A percentile compares a stretch with the other conserved stretches of the same genome.
Conservation (phyloP, 208 protist species). For the Trichomonas tenax region DNA sequence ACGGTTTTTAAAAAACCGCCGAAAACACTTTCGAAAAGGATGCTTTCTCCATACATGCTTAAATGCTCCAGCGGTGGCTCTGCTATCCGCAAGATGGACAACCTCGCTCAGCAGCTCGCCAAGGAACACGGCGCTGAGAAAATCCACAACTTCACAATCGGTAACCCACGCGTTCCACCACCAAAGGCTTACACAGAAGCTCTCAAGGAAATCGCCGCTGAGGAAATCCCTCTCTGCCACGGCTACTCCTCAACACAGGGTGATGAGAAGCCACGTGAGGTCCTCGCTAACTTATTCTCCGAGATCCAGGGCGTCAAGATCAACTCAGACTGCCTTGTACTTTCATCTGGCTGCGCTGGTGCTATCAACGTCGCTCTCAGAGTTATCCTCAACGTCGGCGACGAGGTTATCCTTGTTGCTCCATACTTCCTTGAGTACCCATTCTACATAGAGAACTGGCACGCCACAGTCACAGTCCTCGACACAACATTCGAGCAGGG, state of each 20-base stretch:
- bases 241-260: not conserved
- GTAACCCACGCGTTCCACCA: not conserved
- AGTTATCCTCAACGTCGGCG: not conserved
- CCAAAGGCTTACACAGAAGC: not conserved
- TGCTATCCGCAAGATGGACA: not conserved
- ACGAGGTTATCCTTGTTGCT: not conserved
- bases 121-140: not conserved
- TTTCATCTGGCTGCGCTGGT: not conserved
- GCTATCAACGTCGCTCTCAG: not conserved
- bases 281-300: not conserved
- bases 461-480: not conserved
- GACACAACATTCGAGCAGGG: not conserved
- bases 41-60: not conserved
- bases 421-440: not conserved
- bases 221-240: not conserved
- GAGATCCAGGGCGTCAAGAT: not conserved
- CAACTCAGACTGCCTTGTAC: not conserved
- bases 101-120: not conserved
- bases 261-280: not conserved
- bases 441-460: not conserved
- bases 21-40: not conserved
- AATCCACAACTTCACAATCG: not conserved
- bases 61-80: not conserved
- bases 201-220: not conserved
- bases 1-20: not conserved